These are phyloP conservation scores for Echinochloa phyllopogon DNA, from an alignment of 176 grass and related monocot species.

Conservation along the genomic window DNA sequence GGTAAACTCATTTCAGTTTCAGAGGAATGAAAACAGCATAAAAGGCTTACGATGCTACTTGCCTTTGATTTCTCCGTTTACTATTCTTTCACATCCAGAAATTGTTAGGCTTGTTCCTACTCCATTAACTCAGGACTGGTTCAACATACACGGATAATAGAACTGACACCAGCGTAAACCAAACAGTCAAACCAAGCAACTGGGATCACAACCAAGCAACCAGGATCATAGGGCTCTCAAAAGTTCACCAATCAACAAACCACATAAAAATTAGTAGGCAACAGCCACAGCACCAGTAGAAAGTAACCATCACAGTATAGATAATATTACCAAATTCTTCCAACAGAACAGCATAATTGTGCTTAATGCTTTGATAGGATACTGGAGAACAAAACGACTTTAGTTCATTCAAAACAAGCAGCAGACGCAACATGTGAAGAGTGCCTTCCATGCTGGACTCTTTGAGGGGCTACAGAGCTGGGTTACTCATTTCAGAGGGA, in stretches of 20 bases:
- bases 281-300: not conserved
- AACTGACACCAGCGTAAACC: too few species aligned
- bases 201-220: not conserved
- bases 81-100: too few species aligned
- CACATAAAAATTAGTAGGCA: not conserved
- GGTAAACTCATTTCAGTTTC: too few species aligned
- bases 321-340: constrained; percentile 10
- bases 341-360: not conserved
- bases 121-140: too few species aligned
- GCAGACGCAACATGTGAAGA: too few species aligned
- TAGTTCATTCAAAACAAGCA: constrained; percentile 5
- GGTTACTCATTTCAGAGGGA: constrained; percentile 59
- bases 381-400: constrained; percentile 24
- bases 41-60: too few species aligned
- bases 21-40: too few species aligned
- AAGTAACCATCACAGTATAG: not conserved
- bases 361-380: constrained; percentile 4
- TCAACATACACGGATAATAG: too few species aligned
- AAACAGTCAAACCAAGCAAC: too few species aligned
- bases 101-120: too few species aligned
- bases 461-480: not conserved
- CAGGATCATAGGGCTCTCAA: not conserved
- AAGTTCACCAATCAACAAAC: not conserved
- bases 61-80: too few species aligned
- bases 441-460: not conserved